These are phyloP conservation scores for Saccharomyces kudriavzevii DNA, from an alignment of 805 yeast species.

Conservation along the genomic window DNA sequence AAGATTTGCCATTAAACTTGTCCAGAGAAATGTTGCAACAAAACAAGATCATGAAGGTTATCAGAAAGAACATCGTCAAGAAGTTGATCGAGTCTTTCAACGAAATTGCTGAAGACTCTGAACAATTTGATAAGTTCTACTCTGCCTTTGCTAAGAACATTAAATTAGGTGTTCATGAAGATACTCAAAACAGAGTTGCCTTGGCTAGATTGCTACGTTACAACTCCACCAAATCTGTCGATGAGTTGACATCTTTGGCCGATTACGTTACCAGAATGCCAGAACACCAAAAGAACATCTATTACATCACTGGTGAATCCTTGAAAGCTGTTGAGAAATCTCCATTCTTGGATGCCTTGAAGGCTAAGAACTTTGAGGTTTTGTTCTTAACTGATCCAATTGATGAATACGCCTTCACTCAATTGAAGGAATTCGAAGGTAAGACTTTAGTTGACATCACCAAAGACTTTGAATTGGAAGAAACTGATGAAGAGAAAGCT, in stretches of 20 bases:
- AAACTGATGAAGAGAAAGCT: conserved; percentile 95
- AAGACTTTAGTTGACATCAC: conserved; percentile 98
- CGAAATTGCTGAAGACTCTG: conserved; percentile 98
- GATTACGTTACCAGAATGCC: conserved; percentile 99
- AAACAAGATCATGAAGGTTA: conserved; percentile 98
- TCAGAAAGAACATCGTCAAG: conserved; percentile 98
- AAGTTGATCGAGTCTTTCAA: conserved; percentile 96
- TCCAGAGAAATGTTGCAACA: conserved; percentile 99
- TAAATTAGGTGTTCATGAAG: conserved; percentile 98
- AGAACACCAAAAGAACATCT: conserved; percentile 98
- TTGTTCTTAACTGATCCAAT: conserved; percentile 97
- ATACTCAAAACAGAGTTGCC: conserved; percentile 92
- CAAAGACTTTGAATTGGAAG: conserved; percentile 97
- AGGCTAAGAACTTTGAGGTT: conserved; percentile 97
- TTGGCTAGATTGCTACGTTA: conserved; percentile 94
- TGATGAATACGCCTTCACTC: conserved; percentile 99
- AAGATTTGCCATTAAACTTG: conserved; percentile 98
- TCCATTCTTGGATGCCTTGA: conserved; percentile 97
- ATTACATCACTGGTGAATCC: conserved; percentile 98
- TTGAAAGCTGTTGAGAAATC: conserved; percentile 96
- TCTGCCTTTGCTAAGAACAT: conserved; percentile 95
- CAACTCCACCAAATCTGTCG: conserved; percentile 92
- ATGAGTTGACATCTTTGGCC: conserved; percentile 87
- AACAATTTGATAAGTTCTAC: conserved; percentile 98
- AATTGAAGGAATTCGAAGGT: conserved; percentile 98